phyloP scores from a whole-genome alignment of 2,329 filamentous ascomycete species.

The Knufia fluminis region DNA sequence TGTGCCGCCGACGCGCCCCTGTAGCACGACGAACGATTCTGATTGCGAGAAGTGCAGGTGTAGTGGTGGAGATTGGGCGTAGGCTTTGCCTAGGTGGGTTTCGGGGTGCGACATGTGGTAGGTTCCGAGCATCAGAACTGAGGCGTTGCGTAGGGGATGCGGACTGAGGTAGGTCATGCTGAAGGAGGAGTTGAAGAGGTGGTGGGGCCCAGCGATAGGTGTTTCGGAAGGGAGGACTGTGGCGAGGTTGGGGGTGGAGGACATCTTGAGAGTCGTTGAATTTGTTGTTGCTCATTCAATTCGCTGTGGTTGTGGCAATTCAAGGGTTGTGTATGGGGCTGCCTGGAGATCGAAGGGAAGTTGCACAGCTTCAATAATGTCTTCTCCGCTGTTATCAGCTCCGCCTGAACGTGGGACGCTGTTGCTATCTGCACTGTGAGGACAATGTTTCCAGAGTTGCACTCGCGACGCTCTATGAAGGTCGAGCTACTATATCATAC shows the following conservation, averaged over 20 bases:
- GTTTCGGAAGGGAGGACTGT: background rate
- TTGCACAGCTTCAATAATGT: no score
- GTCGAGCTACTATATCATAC: no score
- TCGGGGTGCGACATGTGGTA: conserved; percentile 15
- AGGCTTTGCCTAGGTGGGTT: conserved; percentile 10
- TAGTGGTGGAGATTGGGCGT: conserved; percentile 13
- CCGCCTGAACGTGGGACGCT: no score
- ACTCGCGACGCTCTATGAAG: no score
- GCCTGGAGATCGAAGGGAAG: no score
- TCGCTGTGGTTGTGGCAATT: no score
- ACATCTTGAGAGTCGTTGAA: no score
- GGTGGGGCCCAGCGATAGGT: conserved; percentile 11
- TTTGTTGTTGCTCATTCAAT: no score
- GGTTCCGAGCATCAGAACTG: conserved; percentile 14
- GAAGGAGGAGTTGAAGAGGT: conserved; percentile 12
- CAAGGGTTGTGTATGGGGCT: no score
- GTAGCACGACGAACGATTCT: conserved; percentile 13
- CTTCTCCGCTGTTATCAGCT: no score
- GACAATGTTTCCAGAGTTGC: no score
- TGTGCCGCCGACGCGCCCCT: conserved; percentile 13
- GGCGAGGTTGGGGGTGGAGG: background rate
- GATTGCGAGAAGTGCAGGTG: conserved; percentile 16
- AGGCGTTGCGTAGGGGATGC: conserved; percentile 12
- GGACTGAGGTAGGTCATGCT: conserved; percentile 14
- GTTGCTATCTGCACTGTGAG: no score